A percentile compares a stretch with the other conserved stretches of the same genome.
phyloP scores from a whole-genome alignment of 1,284 basidiomycete species.

The Taiwanofungus camphoratus region DNA sequence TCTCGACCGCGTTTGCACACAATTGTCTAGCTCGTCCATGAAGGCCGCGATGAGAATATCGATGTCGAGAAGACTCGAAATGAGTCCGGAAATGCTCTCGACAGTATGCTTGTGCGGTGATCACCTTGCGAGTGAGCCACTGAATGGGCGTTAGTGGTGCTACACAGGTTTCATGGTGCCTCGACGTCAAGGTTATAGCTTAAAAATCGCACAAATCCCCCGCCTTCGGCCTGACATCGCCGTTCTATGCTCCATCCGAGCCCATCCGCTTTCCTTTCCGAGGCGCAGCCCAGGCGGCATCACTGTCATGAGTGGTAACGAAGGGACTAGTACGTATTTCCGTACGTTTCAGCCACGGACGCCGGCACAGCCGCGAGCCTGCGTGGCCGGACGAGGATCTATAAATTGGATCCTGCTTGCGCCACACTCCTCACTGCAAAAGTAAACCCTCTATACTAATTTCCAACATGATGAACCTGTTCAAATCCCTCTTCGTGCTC shows the following conservation, averaged over 20 bases:
- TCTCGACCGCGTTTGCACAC: too few species aligned
- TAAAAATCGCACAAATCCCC: too few species aligned
- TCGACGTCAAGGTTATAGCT: too few species aligned
- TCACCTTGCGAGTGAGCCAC: background rate
- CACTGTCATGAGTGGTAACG: background rate
- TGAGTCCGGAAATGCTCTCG: too few species aligned
- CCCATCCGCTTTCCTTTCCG: too few species aligned
- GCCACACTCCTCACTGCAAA: background rate
- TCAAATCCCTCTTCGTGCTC: constrained; percentile 18
- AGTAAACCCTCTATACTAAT: background rate
- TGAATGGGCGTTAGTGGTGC: too few species aligned
- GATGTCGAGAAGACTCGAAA: background rate
- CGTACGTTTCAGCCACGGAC: background rate
- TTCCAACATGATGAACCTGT: constrained; percentile 6
- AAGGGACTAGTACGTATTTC: background rate
- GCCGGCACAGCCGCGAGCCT: background rate
- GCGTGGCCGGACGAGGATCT: background rate
- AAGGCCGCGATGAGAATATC: background rate
- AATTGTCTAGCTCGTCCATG: background rate
- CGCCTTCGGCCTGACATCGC: too few species aligned
- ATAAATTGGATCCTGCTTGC: constrained; percentile 1
- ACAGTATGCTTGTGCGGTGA: too few species aligned
- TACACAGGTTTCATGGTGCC: too few species aligned
- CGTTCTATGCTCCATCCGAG: too few species aligned
- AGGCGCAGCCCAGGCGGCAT: too few species aligned